These are phyloP conservation scores for Dendrothele bispora DNA, from an alignment of 768 basidiomycete genomes.

Conservation along the genomic window DNA sequence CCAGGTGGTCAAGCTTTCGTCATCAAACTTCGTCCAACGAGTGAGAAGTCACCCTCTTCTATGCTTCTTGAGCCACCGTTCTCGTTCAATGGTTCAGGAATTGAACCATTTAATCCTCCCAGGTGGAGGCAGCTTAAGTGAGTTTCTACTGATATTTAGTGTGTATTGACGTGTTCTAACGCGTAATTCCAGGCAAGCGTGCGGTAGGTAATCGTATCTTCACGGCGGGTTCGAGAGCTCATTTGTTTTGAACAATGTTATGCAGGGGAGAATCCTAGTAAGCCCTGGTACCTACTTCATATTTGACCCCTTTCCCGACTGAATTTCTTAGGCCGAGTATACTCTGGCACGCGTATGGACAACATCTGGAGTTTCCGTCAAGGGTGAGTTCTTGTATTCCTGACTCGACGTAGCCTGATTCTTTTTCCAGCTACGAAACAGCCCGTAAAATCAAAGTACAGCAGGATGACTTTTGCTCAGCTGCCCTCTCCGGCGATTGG, in stretches of 20 bases:
- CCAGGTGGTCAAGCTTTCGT: slow-evolving; percentile 81
- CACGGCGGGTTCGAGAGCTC: background rate
- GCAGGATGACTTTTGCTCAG: slow-evolving; percentile 64
- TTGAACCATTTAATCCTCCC: slow-evolving; percentile 38
- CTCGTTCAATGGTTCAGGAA: slow-evolving; percentile 39
- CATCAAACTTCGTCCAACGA: slow-evolving; percentile 75
- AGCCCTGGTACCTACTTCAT: slow-evolving; percentile 22
- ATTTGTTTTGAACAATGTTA: background rate
- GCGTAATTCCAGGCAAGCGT: slow-evolving; percentile 38
- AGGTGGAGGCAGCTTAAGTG: slow-evolving; percentile 78
- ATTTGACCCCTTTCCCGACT: slow-evolving; percentile 13
- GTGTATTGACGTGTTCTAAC: background rate
- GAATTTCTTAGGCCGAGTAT: slow-evolving; percentile 36
- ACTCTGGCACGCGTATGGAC: slow-evolving; percentile 51
- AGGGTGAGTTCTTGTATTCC: slow-evolving; percentile 34
- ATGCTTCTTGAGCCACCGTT: slow-evolving; percentile 78
- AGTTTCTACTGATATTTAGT: slow-evolving; percentile 14
- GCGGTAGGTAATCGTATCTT: slow-evolving; percentile 40
- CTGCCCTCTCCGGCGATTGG: slow-evolving; percentile 50
- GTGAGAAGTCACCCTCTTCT: slow-evolving; percentile 67
- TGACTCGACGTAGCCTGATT: slow-evolving; percentile 20
- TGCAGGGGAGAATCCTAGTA: slow-evolving; percentile 60
- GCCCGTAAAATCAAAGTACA: slow-evolving; percentile 60
- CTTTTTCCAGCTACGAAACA: slow-evolving; percentile 49
- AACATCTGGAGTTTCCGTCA: slow-evolving; percentile 64